Conservation (phyloP, 1,284 basidiomycete genomes). For the Trametes hirsuta region DNA sequence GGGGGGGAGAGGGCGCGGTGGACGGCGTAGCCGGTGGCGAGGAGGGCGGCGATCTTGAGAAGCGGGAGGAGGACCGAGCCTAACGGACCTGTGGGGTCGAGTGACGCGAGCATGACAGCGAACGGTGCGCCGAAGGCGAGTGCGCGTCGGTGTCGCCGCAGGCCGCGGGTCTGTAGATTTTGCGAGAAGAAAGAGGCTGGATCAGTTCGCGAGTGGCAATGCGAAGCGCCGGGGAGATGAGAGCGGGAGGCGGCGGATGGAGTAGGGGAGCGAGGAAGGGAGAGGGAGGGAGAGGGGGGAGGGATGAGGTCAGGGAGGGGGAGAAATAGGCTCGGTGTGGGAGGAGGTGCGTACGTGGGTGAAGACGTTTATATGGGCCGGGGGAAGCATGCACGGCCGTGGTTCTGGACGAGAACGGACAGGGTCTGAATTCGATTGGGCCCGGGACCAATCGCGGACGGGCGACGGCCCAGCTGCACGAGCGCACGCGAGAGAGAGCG, state of each 20-base stretch:
- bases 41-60: conserved; percentile 28
- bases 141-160: neutral
- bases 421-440: neutral
- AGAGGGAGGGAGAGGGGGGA: neutral
- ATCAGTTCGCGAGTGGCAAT: neutral
- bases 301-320: neutral
- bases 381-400: conserved; percentile 8
- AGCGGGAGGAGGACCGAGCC: conserved; percentile 17
- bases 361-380: conserved; percentile 9
- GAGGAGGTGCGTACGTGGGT: conserved; percentile 6
- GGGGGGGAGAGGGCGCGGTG: conserved; percentile 34
- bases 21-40: conserved; percentile 31
- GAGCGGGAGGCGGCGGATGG: neutral
- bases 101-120: conserved; percentile 11
- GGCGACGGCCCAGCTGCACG: no score
- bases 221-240: neutral
- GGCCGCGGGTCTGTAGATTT: no score
- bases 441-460: neutral
- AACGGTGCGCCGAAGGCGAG: neutral
- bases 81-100: neutral
- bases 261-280: neutral
- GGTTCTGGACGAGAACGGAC: conserved; percentile 8
- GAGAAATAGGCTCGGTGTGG: conserved; percentile 15
- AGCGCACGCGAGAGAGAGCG: neutral
- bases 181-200: neutral